These are phyloP conservation scores for Xylariaceae sp. DNA, from an alignment of 2,329 filamentous ascomycete species.

Conservation along the genomic window DNA sequence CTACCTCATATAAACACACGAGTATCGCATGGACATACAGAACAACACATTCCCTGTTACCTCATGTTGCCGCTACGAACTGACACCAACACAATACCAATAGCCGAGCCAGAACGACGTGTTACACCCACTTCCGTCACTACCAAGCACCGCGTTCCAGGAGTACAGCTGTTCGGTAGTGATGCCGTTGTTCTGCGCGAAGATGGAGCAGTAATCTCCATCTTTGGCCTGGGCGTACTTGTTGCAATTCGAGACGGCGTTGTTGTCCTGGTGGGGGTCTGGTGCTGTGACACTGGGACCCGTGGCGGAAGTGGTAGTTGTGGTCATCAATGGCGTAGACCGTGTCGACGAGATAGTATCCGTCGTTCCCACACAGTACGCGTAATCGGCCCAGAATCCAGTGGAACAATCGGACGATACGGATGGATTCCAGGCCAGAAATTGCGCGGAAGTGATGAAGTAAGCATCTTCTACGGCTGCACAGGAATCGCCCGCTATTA, in stretches of 20 bases:
- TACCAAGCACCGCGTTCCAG: conserved; percentile 12
- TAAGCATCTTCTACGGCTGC: background rate
- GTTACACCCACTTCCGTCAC: conserved; percentile 11
- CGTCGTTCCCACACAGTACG: conserved; percentile 4
- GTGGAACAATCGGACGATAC: conserved; percentile 1
- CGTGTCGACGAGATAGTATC: too few species aligned
- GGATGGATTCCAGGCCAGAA: conserved; percentile 10
- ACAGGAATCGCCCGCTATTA: background rate
- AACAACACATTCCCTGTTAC: too few species aligned
- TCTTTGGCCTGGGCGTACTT: background rate
- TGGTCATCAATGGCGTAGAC: background rate
- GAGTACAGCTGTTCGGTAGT: conserved; percentile 7
- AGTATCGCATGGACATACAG: too few species aligned
- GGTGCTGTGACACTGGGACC: conserved; percentile 4
- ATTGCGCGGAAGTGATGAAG: conserved; percentile 3
- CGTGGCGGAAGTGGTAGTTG: background rate
- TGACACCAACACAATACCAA: conserved; percentile 10
- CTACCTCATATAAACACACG: too few species aligned
- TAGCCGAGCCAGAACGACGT: conserved; percentile 1
- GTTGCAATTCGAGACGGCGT: background rate
- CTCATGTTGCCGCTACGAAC: too few species aligned
- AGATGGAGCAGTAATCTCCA: background rate
- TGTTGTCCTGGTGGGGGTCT: background rate
- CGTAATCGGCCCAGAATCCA: conserved; percentile 1
- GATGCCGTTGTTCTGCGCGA: background rate